Base-by-base conservation (phyloP, 1,139 yeast genomes). In the Protomyces inundatus region DNA sequence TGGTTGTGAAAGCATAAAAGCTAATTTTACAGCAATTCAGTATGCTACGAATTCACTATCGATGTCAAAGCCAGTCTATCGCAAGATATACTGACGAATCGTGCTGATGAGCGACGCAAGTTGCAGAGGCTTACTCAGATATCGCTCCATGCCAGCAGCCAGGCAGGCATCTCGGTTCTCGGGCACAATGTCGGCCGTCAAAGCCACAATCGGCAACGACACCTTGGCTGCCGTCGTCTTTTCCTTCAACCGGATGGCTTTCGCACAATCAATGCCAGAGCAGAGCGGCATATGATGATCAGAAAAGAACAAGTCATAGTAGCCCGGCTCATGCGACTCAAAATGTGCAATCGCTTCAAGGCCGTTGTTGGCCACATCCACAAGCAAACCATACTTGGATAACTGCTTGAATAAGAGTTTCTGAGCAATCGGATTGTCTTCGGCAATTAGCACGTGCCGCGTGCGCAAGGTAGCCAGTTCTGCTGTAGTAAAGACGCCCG, bases 371-470 rank as follows among this genome's bases (percentile, higher is more conserved):
- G 64, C 63, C n/a, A 51, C 59, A 16, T 64, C 56, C 35, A 65
- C 64, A 2, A 39, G n/a, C 46, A 57, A 39, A 30, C 66, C 66
- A 10, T 59, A 39, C 30, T 33, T 54, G n/a, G 54, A 36, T 5
- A 65, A 39, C 36, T 65, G 66, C 45, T 55, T 62, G 36, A 42
- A 45, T 14, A 65, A 30, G 5, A 62, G 46, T 56, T 56, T 52
- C 32, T 62, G 66, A 7, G 61, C 66, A n/a, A 65, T 54, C 10
- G 52, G 55, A 54, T 65, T 65, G 54, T 65, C 66, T 36, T 64
- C 66, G 30, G 62, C 55, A 46, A 64, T 53, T 30, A 45, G 45
- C 12, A 54, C 53, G 6, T 30, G 48, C 9, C 48, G 48, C 23
- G 48, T 42, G 48, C 48, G 48, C 4, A 42, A 30, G 23, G 32